Evolutionary conservation across 2,329 filamentous ascomycete species (phyloP).

Genomic region (Beauveria bassiana): DNA sequence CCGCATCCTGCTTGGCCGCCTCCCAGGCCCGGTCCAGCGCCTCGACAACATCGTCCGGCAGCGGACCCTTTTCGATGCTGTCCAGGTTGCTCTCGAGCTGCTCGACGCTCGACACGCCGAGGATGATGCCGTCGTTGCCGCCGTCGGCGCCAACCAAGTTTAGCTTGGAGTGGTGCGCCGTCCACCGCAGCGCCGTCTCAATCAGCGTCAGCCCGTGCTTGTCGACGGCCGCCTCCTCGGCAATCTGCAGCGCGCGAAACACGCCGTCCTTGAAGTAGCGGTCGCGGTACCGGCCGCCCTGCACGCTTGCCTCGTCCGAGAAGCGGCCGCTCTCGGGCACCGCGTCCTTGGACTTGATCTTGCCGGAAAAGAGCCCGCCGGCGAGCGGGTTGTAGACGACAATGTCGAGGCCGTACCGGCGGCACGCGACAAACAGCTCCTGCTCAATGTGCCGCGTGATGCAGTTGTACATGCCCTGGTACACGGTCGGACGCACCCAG

Average conservation of each 20-base stretch:
- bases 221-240: constrained; percentile 62
- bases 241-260: constrained; percentile 55
- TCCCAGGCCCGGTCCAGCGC: constrained; percentile 72
- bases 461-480: constrained; percentile 82
- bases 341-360: constrained; percentile 60
- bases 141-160: constrained; percentile 44
- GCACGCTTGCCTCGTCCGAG: constrained; percentile 45
- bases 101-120: constrained; percentile 49
- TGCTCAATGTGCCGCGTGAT: constrained; percentile 69
- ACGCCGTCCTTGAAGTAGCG: constrained; percentile 65
- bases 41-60: constrained; percentile 68
- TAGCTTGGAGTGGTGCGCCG: constrained; percentile 60
- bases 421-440: constrained; percentile 66
- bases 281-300: constrained; percentile 51
- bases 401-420: constrained; percentile 68
- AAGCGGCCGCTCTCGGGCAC: constrained; percentile 62
- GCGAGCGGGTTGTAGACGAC: constrained; percentile 79
- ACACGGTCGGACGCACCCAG: constrained; percentile 78
- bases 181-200: constrained; percentile 68
- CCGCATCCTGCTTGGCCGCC: constrained; percentile 51
- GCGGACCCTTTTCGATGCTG: constrained; percentile 57
- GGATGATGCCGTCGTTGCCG: constrained; percentile 52
- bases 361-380: constrained; percentile 73
- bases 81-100: constrained; percentile 53
- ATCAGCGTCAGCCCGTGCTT: constrained; percentile 63